phyloP scores from a whole-genome alignment of 148 eudicot genomes.

The Vaccinium vitisidaea region DNA sequence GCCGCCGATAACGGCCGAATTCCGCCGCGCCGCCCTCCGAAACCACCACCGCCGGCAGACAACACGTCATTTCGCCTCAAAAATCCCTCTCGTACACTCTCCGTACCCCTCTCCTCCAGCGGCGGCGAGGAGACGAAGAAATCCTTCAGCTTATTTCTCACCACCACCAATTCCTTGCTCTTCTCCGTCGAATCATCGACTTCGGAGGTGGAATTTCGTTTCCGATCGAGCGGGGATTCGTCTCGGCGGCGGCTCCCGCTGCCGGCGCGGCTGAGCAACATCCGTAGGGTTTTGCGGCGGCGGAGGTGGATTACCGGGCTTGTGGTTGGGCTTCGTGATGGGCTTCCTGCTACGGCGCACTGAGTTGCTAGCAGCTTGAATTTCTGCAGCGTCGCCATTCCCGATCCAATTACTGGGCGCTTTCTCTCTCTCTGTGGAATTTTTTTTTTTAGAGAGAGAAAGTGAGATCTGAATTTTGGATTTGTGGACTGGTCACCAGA shows the following conservation, averaged over 20 bases:
- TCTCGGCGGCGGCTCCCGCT: conserved; percentile 28
- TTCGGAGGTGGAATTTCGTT: background rate
- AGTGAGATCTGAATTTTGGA: conserved; percentile 18
- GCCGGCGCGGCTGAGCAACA: conserved; percentile 59
- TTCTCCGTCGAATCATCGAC: conserved; percentile 12
- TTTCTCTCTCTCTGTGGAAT: background rate
- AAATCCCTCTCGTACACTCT: conserved; percentile 26
- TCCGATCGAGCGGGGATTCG: conserved; percentile 27
- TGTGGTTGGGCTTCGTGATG: conserved; percentile 67
- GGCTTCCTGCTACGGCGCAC: conserved; percentile 73
- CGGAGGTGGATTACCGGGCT: conserved; percentile 95
- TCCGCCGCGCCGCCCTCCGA: conserved; percentile 27
- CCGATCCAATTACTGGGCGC: background rate
- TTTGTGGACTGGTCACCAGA: conserved; percentile 9
- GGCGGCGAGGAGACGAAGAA: conserved; percentile 73
- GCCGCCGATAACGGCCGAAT: conserved; percentile 70
- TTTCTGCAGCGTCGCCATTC: conserved; percentile 80
- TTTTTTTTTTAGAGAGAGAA: background rate
- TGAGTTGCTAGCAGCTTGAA: conserved; percentile 81
- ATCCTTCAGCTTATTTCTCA: conserved; percentile 67
- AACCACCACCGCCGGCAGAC: conserved; percentile 17
- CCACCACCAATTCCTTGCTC: conserved; percentile 28
- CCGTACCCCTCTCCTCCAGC: conserved; percentile 30
- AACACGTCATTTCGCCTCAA: conserved; percentile 12
- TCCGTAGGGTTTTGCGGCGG: conserved; percentile 88